phyloP scores from a whole-genome alignment of 2,329 filamentous ascomycete species.

The Exophiala alcalophila region DNA sequence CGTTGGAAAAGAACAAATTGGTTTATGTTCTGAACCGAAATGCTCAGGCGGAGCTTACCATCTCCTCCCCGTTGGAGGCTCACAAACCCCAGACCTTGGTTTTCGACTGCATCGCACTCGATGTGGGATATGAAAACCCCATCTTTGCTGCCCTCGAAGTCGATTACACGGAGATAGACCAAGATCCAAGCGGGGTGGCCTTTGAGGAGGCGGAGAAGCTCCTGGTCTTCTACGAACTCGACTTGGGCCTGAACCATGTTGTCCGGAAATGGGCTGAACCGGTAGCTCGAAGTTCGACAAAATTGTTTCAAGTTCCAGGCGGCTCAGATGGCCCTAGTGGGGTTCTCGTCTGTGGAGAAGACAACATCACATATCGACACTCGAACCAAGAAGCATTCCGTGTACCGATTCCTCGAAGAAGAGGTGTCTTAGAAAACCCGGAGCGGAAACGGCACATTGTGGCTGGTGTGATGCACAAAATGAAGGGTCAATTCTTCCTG shows the following conservation, averaged over 20 bases:
- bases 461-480: slow-evolving; percentile 93
- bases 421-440: slow-evolving; percentile 86
- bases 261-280: slow-evolving; percentile 94
- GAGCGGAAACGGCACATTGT: slow-evolving; percentile 84
- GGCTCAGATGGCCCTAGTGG: slow-evolving; percentile 91
- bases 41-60: slow-evolving; percentile 88
- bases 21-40: slow-evolving; percentile 98
- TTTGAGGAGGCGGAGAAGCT: slow-evolving; percentile 80
- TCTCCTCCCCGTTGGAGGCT: slow-evolving; percentile 93
- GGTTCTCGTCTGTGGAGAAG: slow-evolving; percentile 89
- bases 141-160: slow-evolving; percentile 94
- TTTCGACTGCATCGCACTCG: slow-evolving; percentile 79
- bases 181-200: slow-evolving; percentile 82
- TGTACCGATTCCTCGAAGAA: slow-evolving; percentile 81
- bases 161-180: slow-evolving; percentile 86
- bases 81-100: slow-evolving; percentile 91
- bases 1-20: slow-evolving; percentile 97
- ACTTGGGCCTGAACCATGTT: slow-evolving; percentile 94
- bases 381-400: slow-evolving; percentile 88
- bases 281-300: slow-evolving; percentile 82
- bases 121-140: slow-evolving; percentile 95
- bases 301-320: slow-evolving; percentile 92
- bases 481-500: slow-evolving; percentile 96
- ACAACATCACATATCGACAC: slow-evolving; percentile 95
- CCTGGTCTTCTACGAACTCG: slow-evolving; percentile 95